Evolutionary conservation across 371 early-diverging fungal species (phyloP).

Genomic region (Syncephalastrum monosporum): DNA sequence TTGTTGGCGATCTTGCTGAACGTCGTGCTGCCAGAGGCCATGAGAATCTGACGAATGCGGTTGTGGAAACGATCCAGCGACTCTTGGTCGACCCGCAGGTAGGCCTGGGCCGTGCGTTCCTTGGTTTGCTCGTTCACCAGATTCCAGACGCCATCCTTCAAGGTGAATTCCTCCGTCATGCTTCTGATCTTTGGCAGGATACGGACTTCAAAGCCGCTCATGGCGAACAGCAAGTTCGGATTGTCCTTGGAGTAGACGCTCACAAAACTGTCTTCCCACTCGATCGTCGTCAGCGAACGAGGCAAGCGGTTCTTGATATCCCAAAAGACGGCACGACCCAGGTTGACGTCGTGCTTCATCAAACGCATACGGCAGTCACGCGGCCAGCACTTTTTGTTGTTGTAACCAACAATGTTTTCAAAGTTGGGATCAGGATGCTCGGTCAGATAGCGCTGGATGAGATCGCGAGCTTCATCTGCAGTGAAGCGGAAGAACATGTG

Average conservation of each 20-base stretch:
- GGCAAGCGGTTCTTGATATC: conserved; percentile 98
- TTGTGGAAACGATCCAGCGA: conserved; percentile 92
- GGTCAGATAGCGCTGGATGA: conserved; percentile 95
- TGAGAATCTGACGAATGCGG: conserved; percentile 95
- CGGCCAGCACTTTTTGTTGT: conserved; percentile 97
- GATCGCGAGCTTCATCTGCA: conserved; percentile 90
- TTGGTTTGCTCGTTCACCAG: conserved; percentile 95
- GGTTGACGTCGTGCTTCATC: conserved; percentile 96
- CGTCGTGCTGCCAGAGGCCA: conserved; percentile 96
- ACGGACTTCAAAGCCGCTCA: conserved; percentile 90
- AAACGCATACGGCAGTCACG: conserved; percentile 98
- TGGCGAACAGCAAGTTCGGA: conserved; percentile 92
- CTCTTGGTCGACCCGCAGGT: conserved; percentile 92
- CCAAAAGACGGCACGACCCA: conserved; percentile 92
- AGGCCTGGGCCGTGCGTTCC: conserved; percentile 97
- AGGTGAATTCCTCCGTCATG: conserved; percentile 83
- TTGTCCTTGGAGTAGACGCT: conserved; percentile 96
- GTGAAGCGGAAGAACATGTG: conserved; percentile 95
- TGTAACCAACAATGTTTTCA: conserved; percentile 98
- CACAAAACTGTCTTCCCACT: conserved; percentile 97
- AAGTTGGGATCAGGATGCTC: conserved; percentile 99
- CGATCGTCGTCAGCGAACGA: conserved; percentile 93
- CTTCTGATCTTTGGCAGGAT: conserved; percentile 89
- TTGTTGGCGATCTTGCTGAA: conserved; percentile 99
- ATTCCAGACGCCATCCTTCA: conserved; percentile 97